Percentiles rank a stretch among this genome's conserved stretches.
Conservation (phyloP, 345 rosid genomes). For the Gynandropsis gynandra region DNA sequence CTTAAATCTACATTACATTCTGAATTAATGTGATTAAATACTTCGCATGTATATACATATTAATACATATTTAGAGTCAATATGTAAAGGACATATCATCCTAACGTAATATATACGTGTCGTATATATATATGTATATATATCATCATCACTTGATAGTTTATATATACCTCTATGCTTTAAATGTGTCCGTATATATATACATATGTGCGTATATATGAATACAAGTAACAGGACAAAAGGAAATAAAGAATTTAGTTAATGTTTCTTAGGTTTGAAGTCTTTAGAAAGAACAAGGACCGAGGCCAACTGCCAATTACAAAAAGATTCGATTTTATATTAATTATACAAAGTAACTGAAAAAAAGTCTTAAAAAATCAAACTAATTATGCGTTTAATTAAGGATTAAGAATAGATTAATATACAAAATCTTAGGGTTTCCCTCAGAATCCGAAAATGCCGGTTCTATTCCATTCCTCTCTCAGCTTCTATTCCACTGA, state of each 20-base stretch:
- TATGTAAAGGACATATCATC: too few species aligned
- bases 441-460: conserved; percentile 49
- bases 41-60: too few species aligned
- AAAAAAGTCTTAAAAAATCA: conserved; percentile 10
- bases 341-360: conserved; percentile 13
- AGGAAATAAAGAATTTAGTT: conserved; percentile 22
- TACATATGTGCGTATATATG: conserved; percentile 9
- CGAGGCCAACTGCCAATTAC: conserved; percentile 48
- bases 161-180: too few species aligned
- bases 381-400: conserved; percentile 21
- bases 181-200: not conserved
- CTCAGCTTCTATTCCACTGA: conserved; percentile 90
- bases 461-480: conserved; percentile 89
- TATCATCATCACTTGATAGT: too few species aligned
- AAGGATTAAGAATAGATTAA: conserved; percentile 22
- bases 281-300: conserved; percentile 32
- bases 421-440: conserved; percentile 17
- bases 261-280: conserved; percentile 23
- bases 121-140: conserved; percentile 14
- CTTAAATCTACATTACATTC: too few species aligned
- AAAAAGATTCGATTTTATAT: conserved; percentile 30
- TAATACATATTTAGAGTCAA: too few species aligned
- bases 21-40: too few species aligned
- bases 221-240: conserved; percentile 25
- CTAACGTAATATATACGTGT: too few species aligned